Base-by-base conservation (phyloP, 352 stramenopile genomes). In the Pilasporangium apinafurcum region DNA sequence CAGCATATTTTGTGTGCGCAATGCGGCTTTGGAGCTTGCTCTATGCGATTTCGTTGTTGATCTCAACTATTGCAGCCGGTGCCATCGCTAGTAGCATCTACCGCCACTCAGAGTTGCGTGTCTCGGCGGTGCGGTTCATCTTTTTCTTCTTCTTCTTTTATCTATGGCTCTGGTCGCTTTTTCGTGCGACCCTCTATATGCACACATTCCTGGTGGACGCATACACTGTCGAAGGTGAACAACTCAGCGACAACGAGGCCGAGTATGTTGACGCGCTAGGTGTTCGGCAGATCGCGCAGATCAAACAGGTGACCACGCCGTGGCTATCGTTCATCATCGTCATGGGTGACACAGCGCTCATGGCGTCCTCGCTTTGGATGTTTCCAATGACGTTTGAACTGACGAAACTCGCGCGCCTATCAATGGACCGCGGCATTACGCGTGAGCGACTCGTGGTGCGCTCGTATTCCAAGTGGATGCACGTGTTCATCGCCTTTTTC, bases 141-240 rank as follows among this genome's bases (percentile, higher is more conserved):
- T 54, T 80, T 48, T 65, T 78, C 52, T 75, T 59, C 36, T 75
- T 80, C 42, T 80, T 83, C 56, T 65, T 73, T 45, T 80, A 78
- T 56, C 45, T 72, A 45, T 75, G 57, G 66, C 53, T 83, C 18
- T 83, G 64, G 67, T 78, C 70, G 44, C 41, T 78, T 31, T 73
- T 76, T 34, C 70, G 59, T n/a, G 45, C 51, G 24, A 18, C 74
- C 16, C 78, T 76, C 55, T 80, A 67, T 42, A 14, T 65, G 27
- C 53, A 79, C 27, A 42, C 64, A 25, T 62, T 68, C 34, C 29
- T 75, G 5, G 53, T 61, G 29, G 49, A 48, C 14, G 39, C 51
- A 26, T 7, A 16, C 9, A 27, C 38, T 5, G 35, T 59, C n/a
- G 28, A 39, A 3, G 32, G 7, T 9, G 25, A 49, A 30, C 46